Conservation (phyloP, 192 early-diverging fungal genomes). For the Phlyctochytrium arcticum region DNA sequence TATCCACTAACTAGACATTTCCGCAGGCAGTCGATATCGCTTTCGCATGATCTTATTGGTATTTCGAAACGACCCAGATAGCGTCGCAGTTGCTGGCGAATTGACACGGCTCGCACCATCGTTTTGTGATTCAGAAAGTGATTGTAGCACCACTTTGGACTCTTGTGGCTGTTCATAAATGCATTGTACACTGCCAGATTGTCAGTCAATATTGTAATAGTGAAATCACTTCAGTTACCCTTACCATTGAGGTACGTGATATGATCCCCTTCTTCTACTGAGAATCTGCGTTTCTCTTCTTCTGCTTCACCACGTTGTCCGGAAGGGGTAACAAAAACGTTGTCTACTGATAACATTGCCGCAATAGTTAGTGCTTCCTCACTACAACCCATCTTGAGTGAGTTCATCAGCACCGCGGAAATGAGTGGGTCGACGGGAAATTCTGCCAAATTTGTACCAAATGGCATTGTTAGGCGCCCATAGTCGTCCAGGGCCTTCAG, state of each 20-base stretch:
- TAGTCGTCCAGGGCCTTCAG: slow-evolving; percentile 68
- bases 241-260: slow-evolving; percentile 35
- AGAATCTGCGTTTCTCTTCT: slow-evolving; percentile 63
- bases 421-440: slow-evolving; percentile 71
- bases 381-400: slow-evolving; percentile 57
- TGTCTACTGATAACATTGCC: slow-evolving; percentile 73
- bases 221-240: neutral
- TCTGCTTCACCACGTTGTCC: slow-evolving; percentile 39
- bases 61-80: slow-evolving; percentile 53
- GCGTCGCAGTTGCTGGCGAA: slow-evolving; percentile 37
- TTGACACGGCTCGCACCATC: slow-evolving; percentile 26
- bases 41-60: slow-evolving; percentile 24
- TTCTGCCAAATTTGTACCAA: slow-evolving; percentile 68
- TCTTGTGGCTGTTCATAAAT: slow-evolving; percentile 39
- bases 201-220: slow-evolving; percentile 2
- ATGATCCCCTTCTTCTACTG: slow-evolving; percentile 67
- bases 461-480: slow-evolving; percentile 65
- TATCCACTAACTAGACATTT: slow-evolving; percentile 71
- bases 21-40: slow-evolving; percentile 48
- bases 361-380: slow-evolving; percentile 76
- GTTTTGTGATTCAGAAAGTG: slow-evolving; percentile 69
- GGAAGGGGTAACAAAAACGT: slow-evolving; percentile 29
- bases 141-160: slow-evolving; percentile 42
- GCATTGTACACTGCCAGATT: slow-evolving; percentile 41
- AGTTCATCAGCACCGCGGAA: slow-evolving; percentile 51